Evolutionary conservation across 2,329 filamentous ascomycete genomes (phyloP).

Genomic region (Claviceps citrina): DNA sequence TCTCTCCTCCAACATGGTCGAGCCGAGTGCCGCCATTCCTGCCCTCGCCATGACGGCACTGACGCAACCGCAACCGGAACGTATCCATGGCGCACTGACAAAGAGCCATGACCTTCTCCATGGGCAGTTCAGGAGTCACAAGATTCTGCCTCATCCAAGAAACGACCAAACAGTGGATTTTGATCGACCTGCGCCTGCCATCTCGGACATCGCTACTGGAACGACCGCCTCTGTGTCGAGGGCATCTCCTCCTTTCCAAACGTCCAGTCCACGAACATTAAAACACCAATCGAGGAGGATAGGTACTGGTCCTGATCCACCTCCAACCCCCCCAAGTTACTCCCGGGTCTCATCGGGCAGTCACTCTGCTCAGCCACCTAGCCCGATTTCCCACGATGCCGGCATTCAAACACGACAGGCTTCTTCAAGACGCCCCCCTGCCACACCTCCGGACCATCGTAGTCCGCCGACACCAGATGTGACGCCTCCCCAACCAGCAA

Average conservation of each 20-base stretch:
- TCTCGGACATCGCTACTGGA: slow-evolving; percentile 15
- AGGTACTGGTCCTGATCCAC: slow-evolving; percentile 33
- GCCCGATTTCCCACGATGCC: slow-evolving; percentile 23
- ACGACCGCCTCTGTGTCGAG: slow-evolving; percentile 7
- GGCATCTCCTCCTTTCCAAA: background rate
- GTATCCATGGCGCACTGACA: slow-evolving; percentile 14
- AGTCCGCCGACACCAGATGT: slow-evolving; percentile 63
- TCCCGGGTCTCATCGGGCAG: slow-evolving; percentile 41
- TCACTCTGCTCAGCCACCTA: slow-evolving; percentile 29
- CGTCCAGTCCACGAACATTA: slow-evolving; percentile 23
- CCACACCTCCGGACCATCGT: slow-evolving; percentile 48
- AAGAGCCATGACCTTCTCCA: slow-evolving; percentile 16
- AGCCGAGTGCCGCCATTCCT: slow-evolving; percentile 9
- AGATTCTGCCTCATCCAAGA: slow-evolving; percentile 24
- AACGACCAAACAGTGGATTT: slow-evolving; percentile 13
- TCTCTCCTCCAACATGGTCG: slow-evolving; percentile 13
- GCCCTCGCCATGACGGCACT: slow-evolving; percentile 20
- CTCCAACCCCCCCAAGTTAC: slow-evolving; percentile 48
- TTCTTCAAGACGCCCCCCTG: slow-evolving; percentile 26
- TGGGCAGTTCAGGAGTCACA: slow-evolving; percentile 31
- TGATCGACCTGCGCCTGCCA: slow-evolving; percentile 12
- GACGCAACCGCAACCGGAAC: slow-evolving; percentile 13
- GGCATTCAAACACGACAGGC: slow-evolving; percentile 24
- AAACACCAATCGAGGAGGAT: slow-evolving; percentile 28
- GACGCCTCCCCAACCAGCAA: slow-evolving; percentile 46